These are phyloP conservation scores for Myxozyma mucilagina DNA, from an alignment of 805 yeast genomes.

Conservation along the genomic window DNA sequence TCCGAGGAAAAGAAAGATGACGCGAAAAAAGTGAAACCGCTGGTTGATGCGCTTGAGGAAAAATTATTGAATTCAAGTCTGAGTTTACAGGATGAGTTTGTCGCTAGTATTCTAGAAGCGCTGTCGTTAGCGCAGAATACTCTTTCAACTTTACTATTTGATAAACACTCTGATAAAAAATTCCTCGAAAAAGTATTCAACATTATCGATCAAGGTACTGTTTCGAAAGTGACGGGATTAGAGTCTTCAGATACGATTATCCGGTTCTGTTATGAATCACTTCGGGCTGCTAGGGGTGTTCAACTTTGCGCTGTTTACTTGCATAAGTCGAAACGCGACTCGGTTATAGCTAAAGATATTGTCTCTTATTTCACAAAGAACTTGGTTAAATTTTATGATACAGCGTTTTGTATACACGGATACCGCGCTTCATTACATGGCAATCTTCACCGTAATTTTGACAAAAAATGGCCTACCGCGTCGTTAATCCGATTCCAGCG, in stretches of 20 bases:
- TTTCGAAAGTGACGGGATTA: slow-evolving; percentile 14
- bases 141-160: slow-evolving; percentile 65
- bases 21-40: slow-evolving; percentile 27
- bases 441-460: slow-evolving; percentile 50
- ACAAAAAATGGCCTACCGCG: slow-evolving; percentile 49
- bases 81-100: slow-evolving; percentile 21
- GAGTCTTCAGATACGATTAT: slow-evolving; percentile 21
- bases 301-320: slow-evolving; percentile 74
- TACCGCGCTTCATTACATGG: slow-evolving; percentile 52
- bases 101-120: slow-evolving; percentile 68
- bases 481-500: slow-evolving; percentile 55
- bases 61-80: slow-evolving; percentile 21
- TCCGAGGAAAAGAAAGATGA: background rate
- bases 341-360: slow-evolving; percentile 23
- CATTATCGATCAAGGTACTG: slow-evolving; percentile 17
- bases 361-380: slow-evolving; percentile 34
- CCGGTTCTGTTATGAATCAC: slow-evolving; percentile 53
- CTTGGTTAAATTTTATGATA: slow-evolving; percentile 34
- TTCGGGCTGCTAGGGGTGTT: slow-evolving; percentile 64
- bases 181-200: slow-evolving; percentile 14
- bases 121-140: slow-evolving; percentile 72
- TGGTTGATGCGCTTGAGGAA: slow-evolving; percentile 37
- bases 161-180: slow-evolving; percentile 34
- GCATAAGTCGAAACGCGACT: slow-evolving; percentile 53
- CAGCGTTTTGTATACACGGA: slow-evolving; percentile 49